Base-by-base conservation (phyloP, 2,329 filamentous ascomycete species). In the Monosporascus sp. region DNA sequence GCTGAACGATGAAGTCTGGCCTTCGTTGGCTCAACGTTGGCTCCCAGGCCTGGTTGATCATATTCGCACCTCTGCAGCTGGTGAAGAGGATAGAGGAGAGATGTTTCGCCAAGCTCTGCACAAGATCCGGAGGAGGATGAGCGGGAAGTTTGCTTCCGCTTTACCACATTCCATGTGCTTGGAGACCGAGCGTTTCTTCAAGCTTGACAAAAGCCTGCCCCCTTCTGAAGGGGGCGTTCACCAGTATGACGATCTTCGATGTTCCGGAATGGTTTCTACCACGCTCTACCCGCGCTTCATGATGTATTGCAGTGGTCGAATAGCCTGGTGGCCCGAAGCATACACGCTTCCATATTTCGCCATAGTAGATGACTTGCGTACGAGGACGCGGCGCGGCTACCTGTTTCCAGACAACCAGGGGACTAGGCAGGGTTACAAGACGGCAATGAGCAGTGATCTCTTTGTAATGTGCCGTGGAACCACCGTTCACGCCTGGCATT, bases 291-390 rank as follows among this genome's bases (percentile, higher is more conserved):
- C 59, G 25, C 62, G 61, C 35, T 67, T 67, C 50, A 66, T 64
- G 58, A 60, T 65, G 53, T 68, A 67, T 38, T 60, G 57, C 8
- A 60, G 62, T 24, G 64, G 64, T 11, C 59, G 66, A 7, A 57
- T 65, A 14, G 66, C 64, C 1, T 68, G 65, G 65, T 68, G 65
- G 64, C 66, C 66, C 0, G 65, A 68, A 50, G 58, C 58, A 4
- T 67, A 64, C 39, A 56, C 56, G 44, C 59, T 65, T 31, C 65
- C 66, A 17, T 67, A 58, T 44, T 50, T 67, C 22, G 65, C 65
- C 7, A 57, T 68, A 20, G 59, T 68, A 38, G 66, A 68, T 38
- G 63, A 68, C 50, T 49, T 68, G 44, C 62, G 64, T 20, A 65
- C 61, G 3, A 61, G 63, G 35, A 55, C 53, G 22, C 61, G 66